These are phyloP conservation scores for Zopfia rhizophila DNA, from an alignment of 2,329 filamentous ascomycete species.

Conservation along the genomic window DNA sequence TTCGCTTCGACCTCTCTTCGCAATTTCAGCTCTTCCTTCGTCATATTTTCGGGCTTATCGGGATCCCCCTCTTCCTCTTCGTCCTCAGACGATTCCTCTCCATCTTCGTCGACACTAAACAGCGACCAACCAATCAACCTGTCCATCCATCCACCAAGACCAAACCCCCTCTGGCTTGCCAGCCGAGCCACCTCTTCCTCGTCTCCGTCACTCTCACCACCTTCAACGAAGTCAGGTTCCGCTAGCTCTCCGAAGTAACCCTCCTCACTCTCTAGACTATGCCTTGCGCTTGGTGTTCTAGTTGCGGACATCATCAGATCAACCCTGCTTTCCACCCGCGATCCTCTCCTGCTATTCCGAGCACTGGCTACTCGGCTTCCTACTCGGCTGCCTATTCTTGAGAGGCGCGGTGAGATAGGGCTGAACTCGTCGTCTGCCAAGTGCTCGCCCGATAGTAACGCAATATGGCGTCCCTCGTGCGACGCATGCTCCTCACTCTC, in stretches of 20 bases:
- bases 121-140: conserved; percentile 67
- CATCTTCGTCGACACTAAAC: conserved; percentile 64
- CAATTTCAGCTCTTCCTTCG: conserved; percentile 50
- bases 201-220: conserved; percentile 56
- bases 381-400: conserved; percentile 45
- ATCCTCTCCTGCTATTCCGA: conserved; percentile 47
- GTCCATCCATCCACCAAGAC: conserved; percentile 67
- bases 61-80: conserved; percentile 39
- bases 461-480: conserved; percentile 37
- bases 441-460: conserved; percentile 46
- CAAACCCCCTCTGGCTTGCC: conserved; percentile 63
- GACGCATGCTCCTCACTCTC: conserved; percentile 41
- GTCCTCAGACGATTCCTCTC: conserved; percentile 47
- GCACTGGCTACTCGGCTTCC: conserved; percentile 53
- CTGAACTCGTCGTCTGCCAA: conserved; percentile 46
- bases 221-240: conserved; percentile 64
- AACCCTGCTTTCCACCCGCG: conserved; percentile 46
- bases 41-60: conserved; percentile 42
- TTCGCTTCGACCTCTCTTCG: conserved; percentile 49
- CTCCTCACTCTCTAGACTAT: conserved; percentile 44
- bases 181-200: conserved; percentile 65
- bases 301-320: conserved; percentile 49
- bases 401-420: conserved; percentile 40
- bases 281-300: conserved; percentile 30
- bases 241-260: conserved; percentile 20